A percentile compares a stretch with the other conserved stretches of the same genome.
Evolutionary conservation across 768 basidiomycete genomes (phyloP).

Genomic region (Lactarius pseudohatsudake): DNA sequence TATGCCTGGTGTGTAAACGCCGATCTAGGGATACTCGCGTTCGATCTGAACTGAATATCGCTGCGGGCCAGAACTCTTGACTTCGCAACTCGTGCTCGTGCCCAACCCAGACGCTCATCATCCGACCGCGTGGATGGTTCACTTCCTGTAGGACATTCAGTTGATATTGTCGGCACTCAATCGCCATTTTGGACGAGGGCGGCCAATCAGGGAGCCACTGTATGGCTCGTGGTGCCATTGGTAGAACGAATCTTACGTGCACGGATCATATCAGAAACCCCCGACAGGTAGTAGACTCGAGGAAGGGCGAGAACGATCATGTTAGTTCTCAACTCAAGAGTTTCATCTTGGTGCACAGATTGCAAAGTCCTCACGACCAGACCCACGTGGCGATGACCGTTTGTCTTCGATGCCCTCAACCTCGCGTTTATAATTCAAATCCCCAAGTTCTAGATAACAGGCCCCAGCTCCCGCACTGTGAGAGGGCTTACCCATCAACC

Average conservation of each 20-base stretch:
- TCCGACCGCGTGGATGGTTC: background rate
- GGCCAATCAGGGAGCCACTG: conserved; percentile 1
- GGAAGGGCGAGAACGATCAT: background rate
- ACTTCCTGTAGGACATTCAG: background rate
- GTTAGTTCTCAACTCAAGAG: background rate
- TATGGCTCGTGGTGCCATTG: background rate
- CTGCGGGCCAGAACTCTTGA: background rate
- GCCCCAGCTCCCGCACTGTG: background rate
- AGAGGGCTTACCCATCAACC: conserved; percentile 14
- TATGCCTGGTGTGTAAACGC: conserved; percentile 4
- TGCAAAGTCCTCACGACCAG: background rate
- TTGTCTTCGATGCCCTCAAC: conserved; percentile 8
- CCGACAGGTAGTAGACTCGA: background rate
- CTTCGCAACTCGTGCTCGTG: background rate
- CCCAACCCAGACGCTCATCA: background rate
- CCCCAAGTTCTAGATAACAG: conserved; percentile 4
- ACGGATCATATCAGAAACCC: background rate
- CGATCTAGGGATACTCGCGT: background rate
- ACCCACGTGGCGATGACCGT: background rate
- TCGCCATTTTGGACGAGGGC: background rate
- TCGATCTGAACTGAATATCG: background rate
- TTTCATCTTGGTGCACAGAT: conserved; percentile 1
- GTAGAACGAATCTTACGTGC: background rate
- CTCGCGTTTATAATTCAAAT: conserved; percentile 2
- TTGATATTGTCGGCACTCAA: background rate